phyloP scores from a whole-genome alignment of 2,329 filamentous ascomycete species.

The Diaporthe ampelina region DNA sequence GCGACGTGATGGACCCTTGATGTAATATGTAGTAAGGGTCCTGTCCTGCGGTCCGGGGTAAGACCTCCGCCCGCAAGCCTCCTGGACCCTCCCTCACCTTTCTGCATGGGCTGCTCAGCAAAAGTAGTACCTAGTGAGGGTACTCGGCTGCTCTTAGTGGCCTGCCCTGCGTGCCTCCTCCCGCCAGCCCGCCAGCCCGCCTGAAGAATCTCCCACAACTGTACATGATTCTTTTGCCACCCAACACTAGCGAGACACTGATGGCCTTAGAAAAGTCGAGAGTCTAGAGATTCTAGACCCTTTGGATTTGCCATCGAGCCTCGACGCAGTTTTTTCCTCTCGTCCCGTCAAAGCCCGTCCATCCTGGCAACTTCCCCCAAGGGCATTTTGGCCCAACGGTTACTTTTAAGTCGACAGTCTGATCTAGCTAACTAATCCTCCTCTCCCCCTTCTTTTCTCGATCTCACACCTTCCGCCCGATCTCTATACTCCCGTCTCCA shows the following conservation, averaged over 20 bases:
- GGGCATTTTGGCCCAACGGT: not conserved
- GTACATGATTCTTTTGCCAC: not conserved
- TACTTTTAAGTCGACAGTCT: not conserved
- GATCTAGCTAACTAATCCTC: not conserved
- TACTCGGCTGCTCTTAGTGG: too few species aligned
- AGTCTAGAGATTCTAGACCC: conserved; percentile 16
- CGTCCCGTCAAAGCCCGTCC: not conserved
- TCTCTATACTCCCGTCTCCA: not conserved
- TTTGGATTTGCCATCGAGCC: conserved; percentile 6
- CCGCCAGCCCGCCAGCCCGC: too few species aligned
- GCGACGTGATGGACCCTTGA: conserved; percentile 24
- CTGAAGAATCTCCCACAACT: too few species aligned
- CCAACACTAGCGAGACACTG: not conserved
- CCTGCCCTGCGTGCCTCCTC: too few species aligned
- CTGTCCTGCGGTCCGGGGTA: conserved; percentile 23
- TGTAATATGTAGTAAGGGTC: conserved; percentile 22
- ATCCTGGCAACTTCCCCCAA: not conserved
- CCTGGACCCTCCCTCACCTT: not conserved
- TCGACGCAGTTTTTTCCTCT: conserved; percentile 2
- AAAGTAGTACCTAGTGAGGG: too few species aligned
- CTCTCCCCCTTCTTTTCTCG: not conserved
- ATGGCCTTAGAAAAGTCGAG: not conserved
- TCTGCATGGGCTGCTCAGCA: too few species aligned
- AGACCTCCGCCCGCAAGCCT: not conserved
- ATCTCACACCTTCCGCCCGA: conserved; percentile 31